Evolutionary conservation across 306 rosid species (phyloP).

Genomic region (Pachyrhizus erosus): DNA sequence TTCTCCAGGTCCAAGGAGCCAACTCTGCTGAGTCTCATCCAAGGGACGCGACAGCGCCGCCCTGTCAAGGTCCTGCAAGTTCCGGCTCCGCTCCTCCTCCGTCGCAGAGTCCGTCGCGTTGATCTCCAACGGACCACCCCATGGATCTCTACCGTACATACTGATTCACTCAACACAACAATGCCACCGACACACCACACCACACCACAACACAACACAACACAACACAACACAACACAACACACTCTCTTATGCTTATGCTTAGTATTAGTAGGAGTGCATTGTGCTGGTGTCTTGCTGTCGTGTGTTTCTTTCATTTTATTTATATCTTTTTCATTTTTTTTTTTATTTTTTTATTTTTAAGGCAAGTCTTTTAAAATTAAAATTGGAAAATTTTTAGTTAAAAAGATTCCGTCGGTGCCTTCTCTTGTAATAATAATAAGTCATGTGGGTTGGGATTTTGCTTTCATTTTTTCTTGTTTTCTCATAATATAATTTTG

Average conservation of each 20-base stretch:
- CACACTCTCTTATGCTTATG: too few relatives aligned
- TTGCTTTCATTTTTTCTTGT: conserved; percentile 34
- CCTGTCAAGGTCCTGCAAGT: conserved; percentile 78
- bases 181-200: conserved; percentile 30
- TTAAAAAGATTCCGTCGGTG: conserved; percentile 39
- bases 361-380: too few relatives aligned
- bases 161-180: not conserved
- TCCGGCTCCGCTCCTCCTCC: conserved; percentile 96
- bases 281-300: conserved; percentile 15
- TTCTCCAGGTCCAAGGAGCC: conserved; percentile 91
- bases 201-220: too few relatives aligned
- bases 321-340: not conserved
- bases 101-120: conserved; percentile 88
- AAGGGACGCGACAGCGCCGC: conserved; percentile 90
- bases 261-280: not conserved
- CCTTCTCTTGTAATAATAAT: not conserved
- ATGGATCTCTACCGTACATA: conserved; percentile 97
- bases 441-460: conserved; percentile 45
- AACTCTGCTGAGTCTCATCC: conserved; percentile 98
- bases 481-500: not conserved
- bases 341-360: not conserved
- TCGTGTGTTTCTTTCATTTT: conserved; percentile 3
- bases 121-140: conserved; percentile 99
- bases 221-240: too few relatives aligned
- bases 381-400: not conserved